These are phyloP conservation scores for Penicillium sp. DNA, from an alignment of 2,329 filamentous ascomycete genomes.

Conservation along the genomic window DNA sequence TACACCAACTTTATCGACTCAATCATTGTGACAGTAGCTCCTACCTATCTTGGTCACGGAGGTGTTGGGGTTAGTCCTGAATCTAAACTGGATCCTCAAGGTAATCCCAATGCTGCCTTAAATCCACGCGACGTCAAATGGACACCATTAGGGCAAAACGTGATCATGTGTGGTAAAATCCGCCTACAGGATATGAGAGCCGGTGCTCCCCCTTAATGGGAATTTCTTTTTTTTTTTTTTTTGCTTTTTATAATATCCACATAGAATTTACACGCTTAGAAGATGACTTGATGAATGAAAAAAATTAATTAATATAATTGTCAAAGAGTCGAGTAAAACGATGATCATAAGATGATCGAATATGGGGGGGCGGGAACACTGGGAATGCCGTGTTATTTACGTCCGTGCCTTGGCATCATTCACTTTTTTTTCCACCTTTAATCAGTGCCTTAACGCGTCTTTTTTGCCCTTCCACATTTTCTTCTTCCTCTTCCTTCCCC, in stretches of 20 bases:
- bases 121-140: conserved; percentile 68
- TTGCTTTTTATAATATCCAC: not conserved
- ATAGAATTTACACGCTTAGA: not conserved
- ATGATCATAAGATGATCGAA: not conserved
- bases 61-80: conserved; percentile 77
- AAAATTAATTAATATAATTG: not conserved
- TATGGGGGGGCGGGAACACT: not conserved
- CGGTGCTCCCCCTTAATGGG: not conserved
- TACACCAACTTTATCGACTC: conserved; percentile 67
- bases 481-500: not conserved
- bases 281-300: not conserved
- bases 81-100: conserved; percentile 52
- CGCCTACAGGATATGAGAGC: conserved; percentile 12
- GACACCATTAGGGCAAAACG: conserved; percentile 78
- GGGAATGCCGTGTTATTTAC: conserved; percentile 25
- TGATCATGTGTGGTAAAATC: conserved; percentile 74
- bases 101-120: conserved; percentile 59
- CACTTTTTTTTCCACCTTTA: conserved; percentile 11
- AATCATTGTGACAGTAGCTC: conserved; percentile 85
- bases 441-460: conserved; percentile 3
- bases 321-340: not conserved
- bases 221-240: not conserved
- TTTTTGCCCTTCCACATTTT: not conserved
- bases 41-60: conserved; percentile 82
- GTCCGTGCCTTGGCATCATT: conserved; percentile 9